phyloP scores from a whole-genome alignment of 2,329 filamentous ascomycete species.

The Aureobasidium pullulans region DNA sequence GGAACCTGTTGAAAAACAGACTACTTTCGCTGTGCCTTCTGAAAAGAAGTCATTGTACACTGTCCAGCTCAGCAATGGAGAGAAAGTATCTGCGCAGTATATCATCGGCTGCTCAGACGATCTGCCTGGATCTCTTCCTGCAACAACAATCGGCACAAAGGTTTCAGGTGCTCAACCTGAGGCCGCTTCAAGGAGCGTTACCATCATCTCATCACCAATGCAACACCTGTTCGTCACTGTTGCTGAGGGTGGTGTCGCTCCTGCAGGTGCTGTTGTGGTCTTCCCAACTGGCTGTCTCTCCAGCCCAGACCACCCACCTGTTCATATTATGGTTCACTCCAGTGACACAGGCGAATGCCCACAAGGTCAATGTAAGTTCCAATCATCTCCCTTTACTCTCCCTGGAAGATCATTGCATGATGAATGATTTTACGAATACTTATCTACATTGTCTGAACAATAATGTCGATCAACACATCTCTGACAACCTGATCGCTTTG shows the following conservation, averaged over 20 bases:
- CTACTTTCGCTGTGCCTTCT: background rate
- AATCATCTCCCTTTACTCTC: conserved; percentile 15
- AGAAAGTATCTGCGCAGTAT: conserved; percentile 24
- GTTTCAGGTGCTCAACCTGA: background rate
- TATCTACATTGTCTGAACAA: conserved; percentile 99
- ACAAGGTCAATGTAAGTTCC: conserved; percentile 73
- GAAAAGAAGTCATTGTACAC: conserved; percentile 7
- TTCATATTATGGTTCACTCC: conserved; percentile 66
- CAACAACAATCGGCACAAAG: background rate
- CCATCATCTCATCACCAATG: conserved; percentile 61
- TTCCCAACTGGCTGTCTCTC: conserved; percentile 51
- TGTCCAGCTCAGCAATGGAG: conserved; percentile 22
- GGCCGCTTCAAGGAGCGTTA: conserved; percentile 37
- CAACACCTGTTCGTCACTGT: conserved; percentile 59
- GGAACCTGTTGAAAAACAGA: background rate
- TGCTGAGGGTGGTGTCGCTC: conserved; percentile 66
- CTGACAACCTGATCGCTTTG: conserved; percentile 74
- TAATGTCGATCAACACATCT: conserved; percentile 65
- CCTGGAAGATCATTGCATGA: conserved; percentile 52
- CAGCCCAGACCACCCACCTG: conserved; percentile 34
- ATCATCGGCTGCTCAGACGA: conserved; percentile 24
- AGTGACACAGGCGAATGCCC: conserved; percentile 92
- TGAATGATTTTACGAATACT: conserved; percentile 82
- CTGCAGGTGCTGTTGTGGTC: conserved; percentile 65
- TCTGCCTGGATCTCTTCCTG: conserved; percentile 16